A percentile compares a stretch with the other conserved stretches of the same genome.
phyloP scores from a whole-genome alignment of 129 eudicot genomes.

The Flaveria brownii region DNA sequence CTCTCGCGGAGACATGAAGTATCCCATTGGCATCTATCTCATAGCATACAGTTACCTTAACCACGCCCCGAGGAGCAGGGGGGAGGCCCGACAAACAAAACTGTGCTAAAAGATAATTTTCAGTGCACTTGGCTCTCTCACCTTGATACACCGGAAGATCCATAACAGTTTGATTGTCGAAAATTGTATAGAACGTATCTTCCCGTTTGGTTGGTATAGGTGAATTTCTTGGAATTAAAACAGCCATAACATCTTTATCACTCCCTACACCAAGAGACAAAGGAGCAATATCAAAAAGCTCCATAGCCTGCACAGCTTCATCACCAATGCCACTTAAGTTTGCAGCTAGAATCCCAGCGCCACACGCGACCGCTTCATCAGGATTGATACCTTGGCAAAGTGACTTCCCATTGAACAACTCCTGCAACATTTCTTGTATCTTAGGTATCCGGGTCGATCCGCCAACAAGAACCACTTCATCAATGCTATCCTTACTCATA shows the following conservation, averaged over 20 bases:
- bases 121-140: constrained; percentile 18
- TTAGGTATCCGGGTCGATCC: constrained; percentile 36
- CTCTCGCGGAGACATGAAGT: constrained; percentile 30
- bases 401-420: constrained; percentile 19
- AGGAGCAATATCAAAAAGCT: constrained; percentile 24
- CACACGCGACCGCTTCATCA: constrained; percentile 37
- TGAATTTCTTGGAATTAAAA: constrained; percentile 26
- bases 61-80: constrained; percentile 11
- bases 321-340: constrained; percentile 23
- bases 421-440: constrained; percentile 27
- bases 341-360: constrained; percentile 35
- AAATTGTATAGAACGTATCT: not conserved
- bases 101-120: constrained; percentile 22
- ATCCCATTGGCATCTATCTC: constrained; percentile 34
- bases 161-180: not conserved
- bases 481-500: constrained; percentile 20
- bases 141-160: constrained; percentile 25
- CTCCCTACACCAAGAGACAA: constrained; percentile 26
- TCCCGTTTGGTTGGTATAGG: constrained; percentile 28
- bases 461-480: constrained; percentile 36
- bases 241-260: constrained; percentile 11
- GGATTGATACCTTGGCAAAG: constrained; percentile 28
- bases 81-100: constrained; percentile 18
- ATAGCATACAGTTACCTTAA: constrained; percentile 8
- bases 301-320: constrained; percentile 27